Conservation (phyloP, 495 filamentous ascomycete species). For the Entonaema liquescens region DNA sequence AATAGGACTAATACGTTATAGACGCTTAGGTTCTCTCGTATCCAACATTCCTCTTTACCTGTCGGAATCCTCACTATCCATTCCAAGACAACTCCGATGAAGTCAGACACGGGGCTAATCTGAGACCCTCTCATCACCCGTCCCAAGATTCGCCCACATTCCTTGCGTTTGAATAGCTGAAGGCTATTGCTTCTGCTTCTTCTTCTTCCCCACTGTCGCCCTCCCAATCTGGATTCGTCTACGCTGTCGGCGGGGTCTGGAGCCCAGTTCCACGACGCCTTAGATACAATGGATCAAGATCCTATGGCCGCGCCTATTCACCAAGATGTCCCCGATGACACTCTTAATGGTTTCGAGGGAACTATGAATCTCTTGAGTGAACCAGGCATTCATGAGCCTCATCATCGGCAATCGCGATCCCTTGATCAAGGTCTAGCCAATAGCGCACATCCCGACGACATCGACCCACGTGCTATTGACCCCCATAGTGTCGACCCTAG, state of each 20-base stretch:
- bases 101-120: slow-evolving; percentile 45
- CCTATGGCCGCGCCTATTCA: slow-evolving; percentile 31
- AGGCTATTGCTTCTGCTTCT: slow-evolving; percentile 1
- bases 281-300: slow-evolving; percentile 61
- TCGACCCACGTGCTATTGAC: slow-evolving; percentile 44
- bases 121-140: slow-evolving; percentile 35
- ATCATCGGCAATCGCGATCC: slow-evolving; percentile 50
- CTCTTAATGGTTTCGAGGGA: slow-evolving; percentile 51
- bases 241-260: slow-evolving; percentile 56
- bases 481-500: slow-evolving; percentile 43
- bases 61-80: slow-evolving; percentile 19
- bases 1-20: slow-evolving; percentile 3
- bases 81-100: slow-evolving; percentile 44
- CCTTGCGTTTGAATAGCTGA: slow-evolving; percentile 21
- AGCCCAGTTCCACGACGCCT: slow-evolving; percentile 60
- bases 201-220: slow-evolving; percentile 8
- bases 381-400: slow-evolving; percentile 25
- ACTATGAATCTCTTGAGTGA: slow-evolving; percentile 45
- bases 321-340: slow-evolving; percentile 44
- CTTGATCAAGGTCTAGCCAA: slow-evolving; percentile 51
- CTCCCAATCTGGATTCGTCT: slow-evolving; percentile 60
- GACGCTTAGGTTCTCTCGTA: slow-evolving; percentile 1
- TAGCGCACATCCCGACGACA: slow-evolving; percentile 49
- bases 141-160: slow-evolving; percentile 10
- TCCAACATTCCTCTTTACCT: slow-evolving; percentile 15